phyloP scores from a whole-genome alignment of 192 early-diverging fungal genomes.

The Mortierella claussenii region DNA sequence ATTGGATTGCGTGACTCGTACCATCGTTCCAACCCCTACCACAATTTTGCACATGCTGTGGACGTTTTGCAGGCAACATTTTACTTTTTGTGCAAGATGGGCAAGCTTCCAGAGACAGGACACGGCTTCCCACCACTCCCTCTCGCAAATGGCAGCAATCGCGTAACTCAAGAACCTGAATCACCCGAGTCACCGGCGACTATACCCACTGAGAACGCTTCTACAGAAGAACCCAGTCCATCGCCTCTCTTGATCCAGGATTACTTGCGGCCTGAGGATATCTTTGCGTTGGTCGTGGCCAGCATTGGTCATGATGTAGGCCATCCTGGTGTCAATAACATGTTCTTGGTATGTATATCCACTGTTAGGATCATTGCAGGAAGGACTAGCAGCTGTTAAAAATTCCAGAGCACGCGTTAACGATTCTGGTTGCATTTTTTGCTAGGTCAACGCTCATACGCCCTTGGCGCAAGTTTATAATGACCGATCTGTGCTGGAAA shows the following conservation, averaged over 20 bases:
- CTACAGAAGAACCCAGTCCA: background rate
- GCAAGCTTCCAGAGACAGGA: constrained; percentile 55
- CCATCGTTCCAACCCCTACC: constrained; percentile 83
- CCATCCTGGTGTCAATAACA: constrained; percentile 96
- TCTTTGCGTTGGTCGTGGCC: constrained; percentile 80
- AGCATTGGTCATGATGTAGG: constrained; percentile 85
- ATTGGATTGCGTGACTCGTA: constrained; percentile 65
- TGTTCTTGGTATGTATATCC: constrained; percentile 86
- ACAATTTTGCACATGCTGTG: constrained; percentile 95
- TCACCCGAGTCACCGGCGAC: constrained; percentile 10
- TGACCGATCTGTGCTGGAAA: constrained; percentile 93
- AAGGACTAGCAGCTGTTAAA: no score
- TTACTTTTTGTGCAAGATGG: constrained; percentile 79
- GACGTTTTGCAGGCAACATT: constrained; percentile 94
- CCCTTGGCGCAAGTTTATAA: constrained; percentile 93
- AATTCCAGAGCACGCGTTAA: no score
- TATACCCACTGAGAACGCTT: constrained; percentile 49
- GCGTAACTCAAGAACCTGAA: background rate
- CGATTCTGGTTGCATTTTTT: no score
- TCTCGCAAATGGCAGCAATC: background rate
- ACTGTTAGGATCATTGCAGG: no score
- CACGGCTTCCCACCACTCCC: constrained; percentile 24
- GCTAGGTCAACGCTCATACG: constrained; percentile 75
- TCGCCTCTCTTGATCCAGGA: constrained; percentile 57
- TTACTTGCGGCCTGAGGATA: constrained; percentile 64